Base-by-base conservation (phyloP, 2,329 filamentous ascomycete genomes). In the Sphaerulina musiva region DNA sequence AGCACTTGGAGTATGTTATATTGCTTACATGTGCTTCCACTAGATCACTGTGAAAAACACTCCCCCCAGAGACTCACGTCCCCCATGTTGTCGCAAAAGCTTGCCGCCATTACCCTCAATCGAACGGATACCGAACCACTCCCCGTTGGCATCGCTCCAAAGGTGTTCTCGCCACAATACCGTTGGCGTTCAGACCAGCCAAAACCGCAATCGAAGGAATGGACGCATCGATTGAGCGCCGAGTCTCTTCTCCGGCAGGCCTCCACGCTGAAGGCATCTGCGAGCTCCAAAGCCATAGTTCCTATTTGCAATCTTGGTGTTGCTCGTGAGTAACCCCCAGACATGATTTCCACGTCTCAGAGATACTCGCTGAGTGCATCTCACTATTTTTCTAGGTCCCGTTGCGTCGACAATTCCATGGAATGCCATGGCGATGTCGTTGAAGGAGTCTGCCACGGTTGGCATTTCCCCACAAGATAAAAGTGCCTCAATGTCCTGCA, bases 231-330 rank as follows among this genome's bases (percentile, higher is more conserved):
- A 14, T 47, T 57, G 5, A 59, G 57, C 48, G 38, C 46, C 31
- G 57, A 59, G 46, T 48, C 52, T 34, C 57, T 47, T 6, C 31
- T 20, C 6, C 55, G 57, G 4, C 43, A 46, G 3, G 51, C 52
- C 23, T 51, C 57, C 10, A 57, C 55, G n/a, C 45, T 59, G 20
- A 59, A 59, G 42, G 55, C 57, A 11, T 49, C 55, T 39, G 55
- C 57, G 11, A 59, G 55, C 40, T 47, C 48, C 6, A 48, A 42
- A 20, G 43, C 47, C 11, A 43, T 38, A n/a, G 55, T 47, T 14
- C 39, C 53, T 8, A 50, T 55, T 5, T 51, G 48, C 46, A 59
- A 59, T 40, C 55, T 59, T 39, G 57, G 57, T 36, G 54, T 53
- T 11, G 57, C 57, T 32, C 49, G 57, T 29, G 26, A 29, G 26